These are phyloP conservation scores for Phytophthora meadii DNA, from an alignment of 352 stramenopile species.

Conservation along the genomic window DNA sequence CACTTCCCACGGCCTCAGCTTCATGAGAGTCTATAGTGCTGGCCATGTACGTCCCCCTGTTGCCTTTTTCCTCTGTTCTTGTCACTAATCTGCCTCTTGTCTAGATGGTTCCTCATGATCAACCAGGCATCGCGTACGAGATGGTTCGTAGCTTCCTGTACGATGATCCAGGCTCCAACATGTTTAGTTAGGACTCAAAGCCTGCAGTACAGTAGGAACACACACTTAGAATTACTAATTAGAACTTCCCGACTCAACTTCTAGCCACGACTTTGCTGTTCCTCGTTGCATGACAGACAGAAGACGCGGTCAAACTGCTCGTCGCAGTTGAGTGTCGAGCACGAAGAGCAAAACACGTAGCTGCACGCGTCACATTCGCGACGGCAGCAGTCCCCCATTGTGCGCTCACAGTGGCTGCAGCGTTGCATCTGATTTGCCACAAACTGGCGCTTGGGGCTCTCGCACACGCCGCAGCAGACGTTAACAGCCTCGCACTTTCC, in stretches of 20 bases:
- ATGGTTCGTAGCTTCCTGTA: conserved; percentile 62
- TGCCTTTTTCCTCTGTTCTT: background rate
- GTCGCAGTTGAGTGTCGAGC: conserved; percentile 87
- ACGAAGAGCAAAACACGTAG: conserved; percentile 73
- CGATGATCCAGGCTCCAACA: conserved; percentile 6
- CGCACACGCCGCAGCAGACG: conserved; percentile 51
- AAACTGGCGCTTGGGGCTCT: conserved; percentile 25
- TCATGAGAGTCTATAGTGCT: conserved; percentile 68
- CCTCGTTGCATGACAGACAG: conserved; percentile 77
- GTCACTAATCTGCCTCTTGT: conserved; percentile 8
- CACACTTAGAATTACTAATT: conserved; percentile 43
- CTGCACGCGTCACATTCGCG: conserved; percentile 67
- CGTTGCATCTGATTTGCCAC: conserved; percentile 20
- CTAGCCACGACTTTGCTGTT: conserved; percentile 19
- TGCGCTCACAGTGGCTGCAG: conserved; percentile 73
- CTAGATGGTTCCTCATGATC: conserved; percentile 84
- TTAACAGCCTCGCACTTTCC: conserved; percentile 6
- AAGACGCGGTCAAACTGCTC: conserved; percentile 83
- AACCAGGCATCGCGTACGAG: conserved; percentile 55
- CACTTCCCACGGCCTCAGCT: conserved; percentile 59
- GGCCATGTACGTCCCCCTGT: conserved; percentile 66
- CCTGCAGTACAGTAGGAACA: conserved; percentile 17
- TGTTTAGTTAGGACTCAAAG: conserved; percentile 47
- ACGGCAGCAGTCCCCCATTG: conserved; percentile 65
- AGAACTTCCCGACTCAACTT: background rate